A percentile compares a stretch with the other conserved stretches of the same genome.
These are phyloP conservation scores for Aspergillus sojae DNA, from an alignment of 2,329 filamentous ascomycete species.

Conservation along the genomic window DNA sequence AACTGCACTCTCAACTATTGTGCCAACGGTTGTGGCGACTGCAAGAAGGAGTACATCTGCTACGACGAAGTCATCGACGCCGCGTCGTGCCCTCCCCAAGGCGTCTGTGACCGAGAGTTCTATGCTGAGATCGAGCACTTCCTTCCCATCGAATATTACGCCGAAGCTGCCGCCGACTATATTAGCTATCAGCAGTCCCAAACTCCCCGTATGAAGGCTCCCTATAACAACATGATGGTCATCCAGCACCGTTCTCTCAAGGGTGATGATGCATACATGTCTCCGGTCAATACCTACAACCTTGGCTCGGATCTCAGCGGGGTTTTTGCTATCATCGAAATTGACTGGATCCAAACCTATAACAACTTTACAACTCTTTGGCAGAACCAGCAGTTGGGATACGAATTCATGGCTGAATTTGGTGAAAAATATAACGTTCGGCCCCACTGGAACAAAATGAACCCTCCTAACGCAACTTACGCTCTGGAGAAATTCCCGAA, in stretches of 20 bases:
- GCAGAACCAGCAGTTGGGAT: slow-evolving; percentile 17
- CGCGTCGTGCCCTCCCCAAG: slow-evolving; percentile 16
- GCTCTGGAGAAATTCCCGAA: slow-evolving; percentile 16
- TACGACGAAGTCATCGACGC: slow-evolving; percentile 23
- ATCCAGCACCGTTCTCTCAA: slow-evolving; percentile 17
- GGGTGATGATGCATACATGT: slow-evolving; percentile 23
- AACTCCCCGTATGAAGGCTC: slow-evolving; percentile 15
- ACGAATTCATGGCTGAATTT: slow-evolving; percentile 17
- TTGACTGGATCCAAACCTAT: slow-evolving; percentile 20
- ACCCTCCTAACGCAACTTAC: slow-evolving; percentile 12
- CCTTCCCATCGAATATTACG: slow-evolving; percentile 20
- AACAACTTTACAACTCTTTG: slow-evolving; percentile 18
- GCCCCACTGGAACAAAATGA: slow-evolving; percentile 25
- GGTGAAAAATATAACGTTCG: slow-evolving; percentile 20
- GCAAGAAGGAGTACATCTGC: slow-evolving; percentile 23
- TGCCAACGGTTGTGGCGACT: slow-evolving; percentile 24
- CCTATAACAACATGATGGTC: slow-evolving; percentile 19
- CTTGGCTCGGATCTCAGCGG: slow-evolving; percentile 17
- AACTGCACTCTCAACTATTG: slow-evolving; percentile 26
- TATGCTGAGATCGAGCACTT: slow-evolving; percentile 25
- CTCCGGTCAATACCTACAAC: slow-evolving; percentile 24
- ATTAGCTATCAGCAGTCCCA: slow-evolving; percentile 14
- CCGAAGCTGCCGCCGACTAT: slow-evolving; percentile 19
- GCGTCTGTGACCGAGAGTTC: slow-evolving; percentile 21
- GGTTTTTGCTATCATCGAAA: slow-evolving; percentile 21